A percentile compares a stretch with the other conserved stretches of the same genome.
These are phyloP conservation scores for Azolla pinnata DNA, from an alignment of 75 land plant genomes.

Conservation along the genomic window DNA sequence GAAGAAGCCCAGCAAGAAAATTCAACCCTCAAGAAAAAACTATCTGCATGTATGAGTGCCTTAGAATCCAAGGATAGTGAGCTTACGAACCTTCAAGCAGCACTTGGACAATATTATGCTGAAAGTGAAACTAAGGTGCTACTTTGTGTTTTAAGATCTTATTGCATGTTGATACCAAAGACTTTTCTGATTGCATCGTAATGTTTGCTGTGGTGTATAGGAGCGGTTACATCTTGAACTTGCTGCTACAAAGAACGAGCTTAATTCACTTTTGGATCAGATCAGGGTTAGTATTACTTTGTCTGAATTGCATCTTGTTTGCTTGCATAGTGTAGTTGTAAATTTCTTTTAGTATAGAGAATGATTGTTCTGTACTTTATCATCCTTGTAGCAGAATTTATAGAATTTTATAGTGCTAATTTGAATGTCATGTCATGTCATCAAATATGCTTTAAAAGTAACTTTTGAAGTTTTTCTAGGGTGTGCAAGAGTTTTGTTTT, in stretches of 20 bases:
- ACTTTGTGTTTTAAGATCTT: neutral
- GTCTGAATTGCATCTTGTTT: neutral
- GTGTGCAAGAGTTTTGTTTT: too few species aligned
- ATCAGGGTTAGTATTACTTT: slow-evolving; percentile 43
- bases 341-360: too few species aligned
- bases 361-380: too few species aligned
- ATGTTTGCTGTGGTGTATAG: slow-evolving; percentile 19
- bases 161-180: neutral
- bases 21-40: slow-evolving; percentile 41
- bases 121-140: slow-evolving; percentile 94
- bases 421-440: too few species aligned
- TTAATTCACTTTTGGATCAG: slow-evolving; percentile 38
- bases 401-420: too few species aligned
- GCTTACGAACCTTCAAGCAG: slow-evolving; percentile 86
- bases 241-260: slow-evolving; percentile 54
- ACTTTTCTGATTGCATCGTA: too few species aligned
- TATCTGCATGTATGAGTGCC: slow-evolving; percentile 44
- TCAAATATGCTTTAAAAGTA: too few species aligned
- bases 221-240: slow-evolving; percentile 67
- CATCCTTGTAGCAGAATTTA: too few species aligned
- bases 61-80: slow-evolving; percentile 77
- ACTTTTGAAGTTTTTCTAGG: too few species aligned
- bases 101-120: slow-evolving; percentile 94
- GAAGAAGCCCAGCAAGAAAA: slow-evolving; percentile 49
- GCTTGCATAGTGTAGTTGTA: neutral